Evolutionary conservation across 2,329 filamentous ascomycete genomes (phyloP).

Genomic region (Mollisia scopiformis): DNA sequence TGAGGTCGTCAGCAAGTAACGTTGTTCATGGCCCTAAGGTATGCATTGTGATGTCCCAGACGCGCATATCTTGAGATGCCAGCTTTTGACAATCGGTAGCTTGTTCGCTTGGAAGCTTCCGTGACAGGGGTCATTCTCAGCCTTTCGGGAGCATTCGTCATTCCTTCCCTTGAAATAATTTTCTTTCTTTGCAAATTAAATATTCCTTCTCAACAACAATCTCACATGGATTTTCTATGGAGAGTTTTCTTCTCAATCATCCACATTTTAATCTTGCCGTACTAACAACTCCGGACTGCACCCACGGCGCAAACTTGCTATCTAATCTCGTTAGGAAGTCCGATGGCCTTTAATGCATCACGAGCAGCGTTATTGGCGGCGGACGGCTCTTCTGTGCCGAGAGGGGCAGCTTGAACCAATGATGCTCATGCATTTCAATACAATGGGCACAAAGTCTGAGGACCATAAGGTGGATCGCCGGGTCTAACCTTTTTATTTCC

Average conservation of each 20-base stretch:
- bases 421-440: slow-evolving; percentile 1
- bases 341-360: neutral
- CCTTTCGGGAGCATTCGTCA: neutral
- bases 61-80: neutral
- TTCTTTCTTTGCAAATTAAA: neutral
- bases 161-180: neutral
- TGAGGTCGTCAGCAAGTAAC: neutral
- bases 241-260: too few species aligned
- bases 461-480: slow-evolving; percentile 18
- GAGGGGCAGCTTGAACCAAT: slow-evolving; percentile 12
- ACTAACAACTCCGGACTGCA: neutral
- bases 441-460: neutral
- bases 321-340: slow-evolving; percentile 12
- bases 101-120: neutral
- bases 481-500: slow-evolving; percentile 4
- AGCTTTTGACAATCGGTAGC: neutral
- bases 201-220: too few species aligned
- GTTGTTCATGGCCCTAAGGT: neutral
- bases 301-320: neutral
- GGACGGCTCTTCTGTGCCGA: slow-evolving; percentile 10
- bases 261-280: neutral
- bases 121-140: neutral
- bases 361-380: slow-evolving; percentile 11
- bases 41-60: neutral
- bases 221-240: too few species aligned